Percentiles rank a stretch among this genome's conserved stretches.
These are phyloP conservation scores for Candida hungchunana DNA, from an alignment of 805 yeast species.

Conservation along the genomic window DNA sequence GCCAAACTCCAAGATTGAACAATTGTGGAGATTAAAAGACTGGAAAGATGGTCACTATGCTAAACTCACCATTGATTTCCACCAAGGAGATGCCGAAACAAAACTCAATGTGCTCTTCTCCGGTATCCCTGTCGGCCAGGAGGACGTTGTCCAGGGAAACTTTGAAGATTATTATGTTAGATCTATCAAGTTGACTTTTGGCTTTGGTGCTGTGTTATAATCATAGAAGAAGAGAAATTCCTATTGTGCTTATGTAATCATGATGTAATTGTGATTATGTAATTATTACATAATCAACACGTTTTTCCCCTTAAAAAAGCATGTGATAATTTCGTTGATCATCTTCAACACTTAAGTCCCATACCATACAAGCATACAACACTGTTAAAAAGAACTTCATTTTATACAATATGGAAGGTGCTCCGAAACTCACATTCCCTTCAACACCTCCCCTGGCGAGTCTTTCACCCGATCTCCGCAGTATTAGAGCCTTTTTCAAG, in stretches of 20 bases:
- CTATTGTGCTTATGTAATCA: too few species aligned
- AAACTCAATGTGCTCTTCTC: constrained; percentile 70
- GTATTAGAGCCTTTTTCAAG: constrained; percentile 8
- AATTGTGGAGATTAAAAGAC: constrained; percentile 82
- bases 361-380: too few species aligned
- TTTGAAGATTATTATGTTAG: constrained; percentile 87
- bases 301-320: too few species aligned
- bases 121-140: constrained; percentile 95
- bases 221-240: too few species aligned
- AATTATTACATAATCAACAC: too few species aligned
- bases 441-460: constrained; percentile 14
- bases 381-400: not conserved
- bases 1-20: constrained; percentile 55
- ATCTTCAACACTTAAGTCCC: too few species aligned
- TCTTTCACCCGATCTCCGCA: constrained; percentile 14
- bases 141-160: constrained; percentile 77
- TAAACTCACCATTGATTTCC: constrained; percentile 56
- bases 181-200: constrained; percentile 87
- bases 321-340: too few species aligned
- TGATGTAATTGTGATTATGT: too few species aligned
- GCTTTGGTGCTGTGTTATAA: constrained; percentile 87
- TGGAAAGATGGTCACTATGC: constrained; percentile 91
- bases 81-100: constrained; percentile 83
- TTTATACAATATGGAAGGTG: constrained; percentile 9
- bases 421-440: constrained; percentile 10